phyloP scores from a whole-genome alignment of 116 monocot genomes.

The Cymodocea nodosa region DNA sequence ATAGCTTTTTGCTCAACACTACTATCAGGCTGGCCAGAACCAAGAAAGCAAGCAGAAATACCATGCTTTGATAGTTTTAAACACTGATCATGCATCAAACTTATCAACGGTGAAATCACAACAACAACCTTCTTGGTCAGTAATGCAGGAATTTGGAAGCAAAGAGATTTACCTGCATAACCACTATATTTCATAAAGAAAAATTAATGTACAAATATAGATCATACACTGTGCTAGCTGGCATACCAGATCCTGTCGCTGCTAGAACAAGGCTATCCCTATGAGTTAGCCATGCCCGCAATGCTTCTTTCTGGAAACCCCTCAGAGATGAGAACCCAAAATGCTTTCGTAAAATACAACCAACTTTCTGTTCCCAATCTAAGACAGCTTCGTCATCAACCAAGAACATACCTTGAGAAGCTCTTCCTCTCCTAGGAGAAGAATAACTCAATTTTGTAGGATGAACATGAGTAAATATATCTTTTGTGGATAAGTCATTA shows the following conservation, averaged over 20 bases:
- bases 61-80: slow-evolving; percentile 76
- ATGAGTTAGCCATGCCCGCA: slow-evolving; percentile 60
- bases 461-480: slow-evolving; percentile 5
- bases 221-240: not conserved
- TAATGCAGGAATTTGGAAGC: slow-evolving; percentile 94
- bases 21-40: slow-evolving; percentile 91
- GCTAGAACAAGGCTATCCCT: slow-evolving; percentile 88
- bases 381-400: slow-evolving; percentile 7
- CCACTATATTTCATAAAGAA: not conserved
- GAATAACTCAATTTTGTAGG: slow-evolving; percentile 4
- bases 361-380: slow-evolving; percentile 35
- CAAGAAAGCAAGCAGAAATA: slow-evolving; percentile 92
- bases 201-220: not conserved
- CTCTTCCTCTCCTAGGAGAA: slow-evolving; percentile 11
- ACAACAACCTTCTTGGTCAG: slow-evolving; percentile 65
- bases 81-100: slow-evolving; percentile 99
- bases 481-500: slow-evolving; percentile 11
- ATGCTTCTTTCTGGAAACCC: slow-evolving; percentile 78
- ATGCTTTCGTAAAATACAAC: slow-evolving; percentile 43
- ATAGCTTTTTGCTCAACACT: slow-evolving; percentile 81
- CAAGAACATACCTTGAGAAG: slow-evolving; percentile 3
- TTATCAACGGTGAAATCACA: slow-evolving; percentile 97
- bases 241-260: slow-evolving; percentile 89
- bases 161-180: slow-evolving; percentile 90
- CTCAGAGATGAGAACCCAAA: slow-evolving; percentile 81